Conservation (phyloP, 164 flowering plant species). For the Houttuynia cordata region DNA sequence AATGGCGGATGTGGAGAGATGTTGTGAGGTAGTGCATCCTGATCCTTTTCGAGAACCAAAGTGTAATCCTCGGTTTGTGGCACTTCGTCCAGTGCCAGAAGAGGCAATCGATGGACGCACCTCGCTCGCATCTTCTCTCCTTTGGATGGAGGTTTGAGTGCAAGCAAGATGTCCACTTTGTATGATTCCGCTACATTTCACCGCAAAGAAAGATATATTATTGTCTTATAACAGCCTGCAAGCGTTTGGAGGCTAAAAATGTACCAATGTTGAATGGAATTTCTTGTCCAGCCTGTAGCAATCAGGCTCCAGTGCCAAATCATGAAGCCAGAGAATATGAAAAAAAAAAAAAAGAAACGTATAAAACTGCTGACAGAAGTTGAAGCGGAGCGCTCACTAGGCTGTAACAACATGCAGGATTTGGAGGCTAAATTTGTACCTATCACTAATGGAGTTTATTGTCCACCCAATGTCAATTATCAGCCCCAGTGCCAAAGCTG, state of each 20-base stretch:
- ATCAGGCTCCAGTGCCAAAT: neutral
- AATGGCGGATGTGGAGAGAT: neutral
- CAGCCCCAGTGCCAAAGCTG: neutral
- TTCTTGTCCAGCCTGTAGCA: too few species aligned
- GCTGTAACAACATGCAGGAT: too few species aligned
- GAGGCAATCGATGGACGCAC: neutral
- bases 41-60: neutral
- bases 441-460: too few species aligned
- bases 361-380: too few species aligned
- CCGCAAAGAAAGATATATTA: neutral
- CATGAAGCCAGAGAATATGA: neutral
- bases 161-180: neutral
- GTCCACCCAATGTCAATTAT: too few species aligned
- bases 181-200: neutral
- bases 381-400: too few species aligned
- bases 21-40: neutral
- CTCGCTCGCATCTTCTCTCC: neutral
- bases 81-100: neutral
- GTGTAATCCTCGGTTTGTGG: neutral
- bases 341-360: too few species aligned
- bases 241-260: neutral
- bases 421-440: neutral
- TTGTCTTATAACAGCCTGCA: neutral
- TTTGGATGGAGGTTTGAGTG: neutral
- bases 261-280: too few species aligned